phyloP scores from a whole-genome alignment of 208 protist species.

The Angomonas ambiguus region DNA sequence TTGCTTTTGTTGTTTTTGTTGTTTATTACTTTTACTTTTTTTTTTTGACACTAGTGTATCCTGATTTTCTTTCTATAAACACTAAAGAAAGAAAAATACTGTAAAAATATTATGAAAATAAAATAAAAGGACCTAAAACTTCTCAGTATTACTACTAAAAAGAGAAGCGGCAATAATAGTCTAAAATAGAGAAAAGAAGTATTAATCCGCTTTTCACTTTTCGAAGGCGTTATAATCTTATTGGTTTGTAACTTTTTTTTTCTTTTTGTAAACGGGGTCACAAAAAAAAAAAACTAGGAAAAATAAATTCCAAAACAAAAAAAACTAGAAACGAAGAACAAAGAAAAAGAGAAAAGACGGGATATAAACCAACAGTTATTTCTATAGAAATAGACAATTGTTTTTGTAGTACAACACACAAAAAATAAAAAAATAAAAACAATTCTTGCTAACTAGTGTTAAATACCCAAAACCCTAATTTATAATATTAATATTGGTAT shows the following conservation, averaged over 20 bases:
- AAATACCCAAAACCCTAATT: no score
- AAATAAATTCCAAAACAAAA: not conserved
- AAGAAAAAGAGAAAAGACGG: not conserved
- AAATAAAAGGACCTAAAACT: no score
- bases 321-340: not conserved
- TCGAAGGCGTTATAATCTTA: not conserved
- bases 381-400: not conserved
- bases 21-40: not conserved
- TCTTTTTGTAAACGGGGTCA: not conserved
- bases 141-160: no score
- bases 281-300: not conserved
- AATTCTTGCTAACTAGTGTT: no score
- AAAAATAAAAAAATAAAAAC: constrained; percentile 13
- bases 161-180: not conserved
- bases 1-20: not conserved
- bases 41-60: not conserved
- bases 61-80: not conserved
- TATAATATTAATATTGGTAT: not conserved
- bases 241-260: not conserved
- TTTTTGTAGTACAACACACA: not conserved
- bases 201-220: no score
- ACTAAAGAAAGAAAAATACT: not conserved
- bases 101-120: not conserved
- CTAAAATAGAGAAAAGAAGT: not conserved
- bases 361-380: not conserved